Percentiles rank a stretch among this genome's conserved stretches.
phyloP scores from a whole-genome alignment of 2,329 filamentous ascomycete species.

The Ophiostoma quercus region DNA sequence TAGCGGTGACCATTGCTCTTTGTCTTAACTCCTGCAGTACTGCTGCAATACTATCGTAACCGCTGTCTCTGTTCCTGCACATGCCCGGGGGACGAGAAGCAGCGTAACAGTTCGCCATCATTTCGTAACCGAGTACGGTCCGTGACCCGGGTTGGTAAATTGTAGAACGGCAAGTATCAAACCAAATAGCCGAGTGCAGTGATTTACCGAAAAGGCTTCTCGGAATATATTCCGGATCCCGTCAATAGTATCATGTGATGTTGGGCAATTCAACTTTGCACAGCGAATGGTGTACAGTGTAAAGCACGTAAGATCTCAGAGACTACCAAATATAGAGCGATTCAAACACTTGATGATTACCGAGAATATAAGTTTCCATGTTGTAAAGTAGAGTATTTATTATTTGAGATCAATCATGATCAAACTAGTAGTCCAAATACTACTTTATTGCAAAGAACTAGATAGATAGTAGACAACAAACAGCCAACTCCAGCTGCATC shows the following conservation, averaged over 20 bases:
- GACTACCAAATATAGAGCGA: no score
- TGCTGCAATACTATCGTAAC: no score
- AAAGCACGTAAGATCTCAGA: background rate
- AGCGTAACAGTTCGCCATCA: background rate
- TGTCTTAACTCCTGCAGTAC: no score
- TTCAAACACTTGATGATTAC: no score
- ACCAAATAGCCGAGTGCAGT: background rate
- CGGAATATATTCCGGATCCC: background rate
- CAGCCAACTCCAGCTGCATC: background rate
- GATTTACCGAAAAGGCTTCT: background rate
- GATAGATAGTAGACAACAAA: background rate
- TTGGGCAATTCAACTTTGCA: background rate
- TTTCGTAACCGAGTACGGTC: background rate
- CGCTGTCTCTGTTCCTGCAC: background rate
- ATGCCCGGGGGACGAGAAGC: background rate
- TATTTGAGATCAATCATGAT: background rate
- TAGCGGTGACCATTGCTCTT: background rate
- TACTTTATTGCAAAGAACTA: background rate
- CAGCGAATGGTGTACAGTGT: background rate
- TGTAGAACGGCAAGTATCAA: background rate
- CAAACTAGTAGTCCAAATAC: background rate
- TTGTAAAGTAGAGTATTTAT: background rate
- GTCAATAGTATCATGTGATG: constrained; percentile 2
- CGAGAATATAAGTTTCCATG: background rate
- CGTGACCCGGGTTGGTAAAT: background rate